These are phyloP conservation scores for Chaetomium olivaceum DNA, from an alignment of 2,329 filamentous ascomycete species.

Conservation along the genomic window DNA sequence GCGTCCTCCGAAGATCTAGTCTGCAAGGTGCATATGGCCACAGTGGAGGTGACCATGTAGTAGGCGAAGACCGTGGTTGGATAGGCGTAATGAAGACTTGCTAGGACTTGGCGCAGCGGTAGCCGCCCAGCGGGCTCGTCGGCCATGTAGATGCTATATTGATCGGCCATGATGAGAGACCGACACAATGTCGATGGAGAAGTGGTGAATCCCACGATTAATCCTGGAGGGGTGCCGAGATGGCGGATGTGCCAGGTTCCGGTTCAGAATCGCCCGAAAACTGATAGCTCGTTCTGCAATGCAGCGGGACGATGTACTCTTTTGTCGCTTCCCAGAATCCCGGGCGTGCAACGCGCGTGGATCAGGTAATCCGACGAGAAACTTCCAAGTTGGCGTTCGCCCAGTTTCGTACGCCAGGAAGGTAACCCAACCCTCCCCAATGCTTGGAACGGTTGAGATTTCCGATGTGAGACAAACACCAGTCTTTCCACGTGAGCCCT, in stretches of 20 bases:
- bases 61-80: slow-evolving; percentile 59
- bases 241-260: background rate
- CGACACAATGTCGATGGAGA: background rate
- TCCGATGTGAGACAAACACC: slow-evolving; percentile 16
- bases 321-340: slow-evolving; percentile 1
- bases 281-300: background rate
- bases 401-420: background rate
- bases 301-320: background rate
- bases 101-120: slow-evolving; percentile 39
- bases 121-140: slow-evolving; percentile 9
- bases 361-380: background rate
- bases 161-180: slow-evolving; percentile 24
- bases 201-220: background rate
- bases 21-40: slow-evolving; percentile 57
- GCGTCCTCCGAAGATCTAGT: slow-evolving; percentile 43
- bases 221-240: background rate
- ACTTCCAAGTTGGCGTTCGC: background rate
- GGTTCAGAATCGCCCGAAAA: background rate
- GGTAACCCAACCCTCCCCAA: background rate
- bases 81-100: slow-evolving; percentile 58
- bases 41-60: slow-evolving; percentile 53
- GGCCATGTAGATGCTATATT: slow-evolving; percentile 22
- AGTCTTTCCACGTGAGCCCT: slow-evolving; percentile 6
- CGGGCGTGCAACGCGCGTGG: background rate
- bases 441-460: background rate